Evolutionary conservation across 148 eudicot species (phyloP).

Genomic region (Diospyros lotus): DNA sequence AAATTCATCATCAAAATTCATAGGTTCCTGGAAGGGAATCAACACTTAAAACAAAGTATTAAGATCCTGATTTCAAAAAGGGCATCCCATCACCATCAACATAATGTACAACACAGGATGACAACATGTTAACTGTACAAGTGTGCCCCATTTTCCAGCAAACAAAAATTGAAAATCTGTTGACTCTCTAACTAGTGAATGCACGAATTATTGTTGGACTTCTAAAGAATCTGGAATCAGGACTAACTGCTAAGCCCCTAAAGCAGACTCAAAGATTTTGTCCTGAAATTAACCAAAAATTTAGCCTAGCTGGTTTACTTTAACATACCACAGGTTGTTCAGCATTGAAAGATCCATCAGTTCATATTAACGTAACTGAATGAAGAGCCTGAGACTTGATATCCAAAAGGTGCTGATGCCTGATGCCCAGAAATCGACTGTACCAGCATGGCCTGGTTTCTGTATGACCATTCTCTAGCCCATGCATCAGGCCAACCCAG

Average conservation of each 20-base stretch:
- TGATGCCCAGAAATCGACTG: neutral
- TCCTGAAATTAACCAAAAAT: neutral
- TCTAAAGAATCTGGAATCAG: neutral
- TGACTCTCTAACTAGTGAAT: neutral
- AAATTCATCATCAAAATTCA: neutral
- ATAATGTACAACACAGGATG: neutral
- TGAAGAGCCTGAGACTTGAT: neutral
- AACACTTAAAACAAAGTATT: neutral
- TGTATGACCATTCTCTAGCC: slow-evolving; percentile 35
- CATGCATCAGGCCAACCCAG: slow-evolving; percentile 22
- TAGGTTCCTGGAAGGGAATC: neutral
- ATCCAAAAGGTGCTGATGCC: slow-evolving; percentile 15
- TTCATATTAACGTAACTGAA: slow-evolving; percentile 16
- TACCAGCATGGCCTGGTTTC: slow-evolving; percentile 26
- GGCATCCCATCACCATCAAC: neutral
- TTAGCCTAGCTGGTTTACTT: slow-evolving; percentile 1
- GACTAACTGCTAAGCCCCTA: neutral
- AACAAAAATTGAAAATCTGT: neutral
- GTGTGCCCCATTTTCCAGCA: neutral
- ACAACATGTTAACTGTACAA: neutral
- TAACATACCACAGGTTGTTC: slow-evolving; percentile 16
- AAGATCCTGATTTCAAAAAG: neutral
- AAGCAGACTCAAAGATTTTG: neutral
- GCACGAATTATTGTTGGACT: neutral
- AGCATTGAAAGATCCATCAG: slow-evolving; percentile 16